Percentiles rank a stretch among this genome's conserved stretches.
phyloP scores from a whole-genome alignment of 2,329 filamentous ascomycete genomes.

The Laburnicola sp. region DNA sequence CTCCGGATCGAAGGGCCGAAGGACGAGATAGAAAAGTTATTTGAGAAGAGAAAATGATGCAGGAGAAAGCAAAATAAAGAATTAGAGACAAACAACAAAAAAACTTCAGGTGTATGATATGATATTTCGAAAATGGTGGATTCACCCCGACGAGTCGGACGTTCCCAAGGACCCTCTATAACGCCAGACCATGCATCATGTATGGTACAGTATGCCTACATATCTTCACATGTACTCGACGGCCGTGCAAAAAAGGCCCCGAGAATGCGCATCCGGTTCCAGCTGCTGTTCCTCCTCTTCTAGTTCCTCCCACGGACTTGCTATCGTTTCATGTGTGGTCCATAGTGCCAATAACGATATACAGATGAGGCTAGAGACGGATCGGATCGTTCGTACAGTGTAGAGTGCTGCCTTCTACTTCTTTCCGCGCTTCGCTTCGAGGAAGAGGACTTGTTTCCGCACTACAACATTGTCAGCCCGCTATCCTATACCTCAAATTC shows the following conservation, averaged over 20 bases:
- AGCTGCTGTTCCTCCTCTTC: not conserved
- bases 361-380: not conserved
- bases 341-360: not conserved
- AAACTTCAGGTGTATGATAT: too few species aligned
- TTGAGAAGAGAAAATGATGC: too few species aligned
- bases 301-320: not conserved
- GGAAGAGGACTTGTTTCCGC: conserved; percentile 91
- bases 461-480: conserved; percentile 58
- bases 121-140: too few species aligned
- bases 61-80: too few species aligned
- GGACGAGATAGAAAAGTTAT: too few species aligned
- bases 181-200: conserved; percentile 32
- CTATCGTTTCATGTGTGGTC: not conserved
- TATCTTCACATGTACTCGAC: conserved; percentile 2
- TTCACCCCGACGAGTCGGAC: too few species aligned
- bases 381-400: not conserved
- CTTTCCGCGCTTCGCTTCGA: conserved; percentile 85
- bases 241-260: too few species aligned
- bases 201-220: conserved; percentile 33
- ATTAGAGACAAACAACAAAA: too few species aligned
- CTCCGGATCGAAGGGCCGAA: too few species aligned
- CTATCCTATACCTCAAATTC: too few species aligned
- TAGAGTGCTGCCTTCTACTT: conserved; percentile 34
- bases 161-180: conserved; percentile 8
- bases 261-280: not conserved